These are phyloP conservation scores for Lyophyllum semitale DNA, from an alignment of 768 basidiomycete genomes.

Conservation along the genomic window DNA sequence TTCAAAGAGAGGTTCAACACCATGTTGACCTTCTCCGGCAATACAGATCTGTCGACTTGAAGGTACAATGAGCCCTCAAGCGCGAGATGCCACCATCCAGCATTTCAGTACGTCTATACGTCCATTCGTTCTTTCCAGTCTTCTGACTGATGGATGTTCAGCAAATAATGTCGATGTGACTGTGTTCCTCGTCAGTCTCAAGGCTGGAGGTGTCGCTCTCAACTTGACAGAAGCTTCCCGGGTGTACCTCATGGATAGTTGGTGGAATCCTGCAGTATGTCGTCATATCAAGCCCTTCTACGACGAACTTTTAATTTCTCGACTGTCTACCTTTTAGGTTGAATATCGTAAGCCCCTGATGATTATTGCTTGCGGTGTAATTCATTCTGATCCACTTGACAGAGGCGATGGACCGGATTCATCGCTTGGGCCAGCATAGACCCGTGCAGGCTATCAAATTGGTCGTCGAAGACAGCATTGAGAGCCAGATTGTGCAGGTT, in stretches of 20 bases:
- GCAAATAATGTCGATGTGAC: conserved; percentile 94
- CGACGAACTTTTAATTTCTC: neutral
- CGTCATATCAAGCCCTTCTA: neutral
- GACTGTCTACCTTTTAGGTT: conserved; percentile 42
- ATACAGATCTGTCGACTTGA: conserved; percentile 87
- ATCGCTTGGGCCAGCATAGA: conserved; percentile 91
- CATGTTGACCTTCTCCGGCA: neutral
- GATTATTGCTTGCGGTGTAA: neutral
- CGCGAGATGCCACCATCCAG: conserved; percentile 91
- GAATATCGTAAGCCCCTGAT: conserved; percentile 67
- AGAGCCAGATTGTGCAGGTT: conserved; percentile 90
- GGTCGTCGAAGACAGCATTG: conserved; percentile 95
- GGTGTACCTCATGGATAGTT: conserved; percentile 96
- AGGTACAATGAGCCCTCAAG: conserved; percentile 96
- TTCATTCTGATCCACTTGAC: conserved; percentile 15
- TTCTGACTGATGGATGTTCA: conserved; percentile 25
- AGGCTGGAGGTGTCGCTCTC: conserved; percentile 92
- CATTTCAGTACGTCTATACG: conserved; percentile 73
- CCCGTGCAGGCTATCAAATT: conserved; percentile 94
- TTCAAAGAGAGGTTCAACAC: conserved; percentile 3
- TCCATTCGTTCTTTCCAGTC: neutral
- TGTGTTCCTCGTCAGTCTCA: conserved; percentile 95
- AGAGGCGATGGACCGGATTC: conserved; percentile 98
- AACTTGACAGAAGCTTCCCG: conserved; percentile 91
- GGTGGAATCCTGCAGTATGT: conserved; percentile 96